Evolutionary conservation across 2,329 filamentous ascomycete species (phyloP), one percentile per base, ranked within the genome.

Genomic region (Aspergillus flavus): DNA sequence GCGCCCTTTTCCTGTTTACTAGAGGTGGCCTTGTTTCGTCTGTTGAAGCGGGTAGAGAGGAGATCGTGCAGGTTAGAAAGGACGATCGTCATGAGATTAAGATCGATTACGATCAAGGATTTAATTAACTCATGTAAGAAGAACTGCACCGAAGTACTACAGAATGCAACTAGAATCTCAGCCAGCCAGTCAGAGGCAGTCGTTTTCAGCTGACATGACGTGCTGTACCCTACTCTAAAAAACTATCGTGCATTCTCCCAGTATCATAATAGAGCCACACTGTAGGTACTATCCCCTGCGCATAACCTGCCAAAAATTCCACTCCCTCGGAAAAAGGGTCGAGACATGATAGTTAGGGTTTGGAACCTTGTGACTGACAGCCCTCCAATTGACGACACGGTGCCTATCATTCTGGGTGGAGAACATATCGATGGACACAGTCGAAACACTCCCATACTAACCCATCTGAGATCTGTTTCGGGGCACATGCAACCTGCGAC

Each of bases 121-220:
- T 53, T 36, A 55, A 55, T 55, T 55, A 55, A 39, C 9, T 39
- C 32, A 36, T 52, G 28, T 32, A 32, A 52, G 6, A 32, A 52
- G 48, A 55, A 55, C 52, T 55, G 52, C 52, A 55, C 34, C 52
- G 52, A 55, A 55, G 52, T 34, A 28, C 23, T 55, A 16, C 32
- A n/a, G 52, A 55, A 55, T 55, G 30, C n/a, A 55, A 55, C 52
- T 55, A 55, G 52, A 55, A 55, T 21, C 52, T 19, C 7, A 23
- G n/a, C 21, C 52, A 41, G 21, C 52, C 52, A 55, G 52, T 55
- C 32, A 55, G 36, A 55, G 5, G 30, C 52, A 14, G n/a, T 55
- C 19, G 6, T 16, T 26, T 55, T 19, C 32, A 32, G 19, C 52
- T 39, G 32, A 55, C 32, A 55, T 55, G 52, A 55, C 34, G 21